Evolutionary conservation across 148 eudicot species (phyloP), one percentile per base, ranked within the genome.

Genomic region (Dianthus caryophyllus): DNA sequence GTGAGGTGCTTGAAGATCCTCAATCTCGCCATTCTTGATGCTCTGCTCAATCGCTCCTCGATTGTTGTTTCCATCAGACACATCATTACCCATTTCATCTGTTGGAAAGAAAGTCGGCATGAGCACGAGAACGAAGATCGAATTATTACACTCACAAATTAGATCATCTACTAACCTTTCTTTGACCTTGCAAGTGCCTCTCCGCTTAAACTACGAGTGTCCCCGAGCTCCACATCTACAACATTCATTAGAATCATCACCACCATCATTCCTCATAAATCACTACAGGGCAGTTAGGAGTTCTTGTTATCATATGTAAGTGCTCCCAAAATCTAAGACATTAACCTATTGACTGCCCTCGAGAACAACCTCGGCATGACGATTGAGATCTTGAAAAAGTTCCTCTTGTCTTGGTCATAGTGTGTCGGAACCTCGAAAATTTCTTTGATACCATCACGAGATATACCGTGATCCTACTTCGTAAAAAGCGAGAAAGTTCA

Each of bases 321-420:
- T 15, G 22, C 46, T 58, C 67, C 46, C 53, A 46, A 39, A 29
- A 43, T 66, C 13, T 53, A 72, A 58, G 31, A 31, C 47, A 69
- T 86, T 77, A 69, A 90, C 99, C 97, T 71, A 90, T 73, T 84
- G 58, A 80, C 96, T 86, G 71, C 99, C 99, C 80, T 90, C 93
- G 58, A 94, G 97, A 71, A 94, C 99, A 75, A 94, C 99, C 39
- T 91, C 97, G 58, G 96, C 90, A 72, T 94, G 99, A 48, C 96
- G 89, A 68, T 94, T 94, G 51, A 94, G 87, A 66, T 84, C 84
- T 76, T 88, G 99, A 78, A 77, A 51, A 94, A 78, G 51, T 89
- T 83, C 78, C 96, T 82, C 72, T 77, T 84, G 76, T 72, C 90
- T 51, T 84, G 90, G 64, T 88, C 96, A 72, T 94, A 88, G 26